phyloP scores from a whole-genome alignment of 2,329 filamentous ascomycete species.

The Ophiocordyceps sinensis region DNA sequence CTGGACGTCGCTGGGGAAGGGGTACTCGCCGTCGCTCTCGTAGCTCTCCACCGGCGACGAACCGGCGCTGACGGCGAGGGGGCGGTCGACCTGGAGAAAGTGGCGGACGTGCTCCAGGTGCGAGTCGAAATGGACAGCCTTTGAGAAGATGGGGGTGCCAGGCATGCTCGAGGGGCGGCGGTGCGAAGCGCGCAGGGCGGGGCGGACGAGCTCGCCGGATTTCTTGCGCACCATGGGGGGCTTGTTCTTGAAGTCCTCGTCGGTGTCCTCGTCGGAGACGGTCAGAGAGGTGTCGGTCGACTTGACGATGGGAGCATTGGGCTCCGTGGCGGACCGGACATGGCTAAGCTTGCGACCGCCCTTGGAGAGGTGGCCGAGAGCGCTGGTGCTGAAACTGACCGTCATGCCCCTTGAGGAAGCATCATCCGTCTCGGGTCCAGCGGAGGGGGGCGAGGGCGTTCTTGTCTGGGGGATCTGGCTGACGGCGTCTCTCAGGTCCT shows the following conservation, averaged over 20 bases:
- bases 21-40: slow-evolving; percentile 79
- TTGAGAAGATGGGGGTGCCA: slow-evolving; percentile 87
- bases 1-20: slow-evolving; percentile 44
- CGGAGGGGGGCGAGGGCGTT: slow-evolving; percentile 30
- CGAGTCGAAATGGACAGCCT: slow-evolving; percentile 96
- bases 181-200: slow-evolving; percentile 69
- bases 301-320: slow-evolving; percentile 29
- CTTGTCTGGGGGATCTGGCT: slow-evolving; percentile 49
- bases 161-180: slow-evolving; percentile 91
- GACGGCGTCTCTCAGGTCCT: slow-evolving; percentile 69
- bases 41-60: slow-evolving; percentile 84
- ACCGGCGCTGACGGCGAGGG: slow-evolving; percentile 88
- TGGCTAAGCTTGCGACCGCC: slow-evolving; percentile 30
- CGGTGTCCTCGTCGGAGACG: slow-evolving; percentile 48
- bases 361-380: slow-evolving; percentile 26
- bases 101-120: slow-evolving; percentile 93
- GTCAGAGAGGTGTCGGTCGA: slow-evolving; percentile 34
- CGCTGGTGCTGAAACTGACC: slow-evolving; percentile 32
- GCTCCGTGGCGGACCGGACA: slow-evolving; percentile 41
- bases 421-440: not conserved
- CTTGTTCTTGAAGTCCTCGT: slow-evolving; percentile 46
- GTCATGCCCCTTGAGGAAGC: slow-evolving; percentile 16
- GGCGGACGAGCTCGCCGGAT: slow-evolving; percentile 89
- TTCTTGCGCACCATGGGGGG: slow-evolving; percentile 96
- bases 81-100: slow-evolving; percentile 85